Evolutionary conservation across 345 rosid species (phyloP).

Genomic region (Bretschneidera sinensis): DNA sequence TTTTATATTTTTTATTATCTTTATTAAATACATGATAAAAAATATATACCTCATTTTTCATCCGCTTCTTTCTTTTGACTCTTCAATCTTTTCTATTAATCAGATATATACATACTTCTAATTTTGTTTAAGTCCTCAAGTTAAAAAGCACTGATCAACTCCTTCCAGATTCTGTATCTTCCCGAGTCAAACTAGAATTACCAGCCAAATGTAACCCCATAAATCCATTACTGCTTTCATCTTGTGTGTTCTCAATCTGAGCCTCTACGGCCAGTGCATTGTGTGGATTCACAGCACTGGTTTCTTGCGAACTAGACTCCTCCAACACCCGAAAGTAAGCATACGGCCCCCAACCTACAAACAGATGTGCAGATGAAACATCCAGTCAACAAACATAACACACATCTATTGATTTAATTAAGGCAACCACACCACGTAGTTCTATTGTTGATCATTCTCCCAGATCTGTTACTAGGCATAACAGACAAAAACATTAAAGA

Average conservation of each 20-base stretch:
- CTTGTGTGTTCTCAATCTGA: slow-evolving; percentile 22
- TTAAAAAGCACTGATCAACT: slow-evolving; percentile 11
- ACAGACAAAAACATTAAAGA: no score
- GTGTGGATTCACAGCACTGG: slow-evolving; percentile 18
- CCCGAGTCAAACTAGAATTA: slow-evolving; percentile 24
- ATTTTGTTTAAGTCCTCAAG: no score
- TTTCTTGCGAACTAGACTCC: slow-evolving; percentile 27
- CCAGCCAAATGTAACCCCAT: slow-evolving; percentile 39
- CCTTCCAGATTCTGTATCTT: slow-evolving; percentile 40
- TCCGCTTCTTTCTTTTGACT: no score
- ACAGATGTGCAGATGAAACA: background rate
- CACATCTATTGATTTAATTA: background rate
- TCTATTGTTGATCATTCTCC: no score
- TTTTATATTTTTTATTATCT: no score
- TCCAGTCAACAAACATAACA: background rate
- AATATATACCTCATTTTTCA: no score
- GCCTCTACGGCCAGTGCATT: slow-evolving; percentile 14
- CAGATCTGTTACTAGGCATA: no score
- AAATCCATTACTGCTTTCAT: slow-evolving; percentile 30
- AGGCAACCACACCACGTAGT: background rate
- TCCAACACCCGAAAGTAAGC: slow-evolving; percentile 57
- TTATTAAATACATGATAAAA: no score
- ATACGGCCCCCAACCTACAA: slow-evolving; percentile 67
- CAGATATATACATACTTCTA: no score
- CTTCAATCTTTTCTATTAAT: no score